These are phyloP conservation scores for Borealophlyctis nickersoniae DNA, from an alignment of 192 early-diverging fungal species.

Conservation along the genomic window DNA sequence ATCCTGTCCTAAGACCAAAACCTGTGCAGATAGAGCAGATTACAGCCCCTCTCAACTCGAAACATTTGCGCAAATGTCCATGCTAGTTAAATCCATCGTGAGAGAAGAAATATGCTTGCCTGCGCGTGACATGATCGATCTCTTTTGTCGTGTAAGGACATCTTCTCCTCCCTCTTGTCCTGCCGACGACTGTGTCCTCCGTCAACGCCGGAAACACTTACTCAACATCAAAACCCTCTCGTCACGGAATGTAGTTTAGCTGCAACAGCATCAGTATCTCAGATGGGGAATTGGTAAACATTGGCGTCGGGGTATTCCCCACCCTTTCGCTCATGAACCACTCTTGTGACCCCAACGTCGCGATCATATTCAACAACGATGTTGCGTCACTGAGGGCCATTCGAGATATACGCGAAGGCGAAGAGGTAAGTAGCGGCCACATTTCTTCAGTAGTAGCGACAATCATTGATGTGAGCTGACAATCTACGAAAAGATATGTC, in stretches of 20 bases:
- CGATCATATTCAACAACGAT: constrained; percentile 34
- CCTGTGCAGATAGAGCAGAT: constrained; percentile 19
- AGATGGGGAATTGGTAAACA: constrained; percentile 39
- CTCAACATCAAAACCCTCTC: not conserved
- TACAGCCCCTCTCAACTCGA: constrained; percentile 27
- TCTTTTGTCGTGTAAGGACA: constrained; percentile 36
- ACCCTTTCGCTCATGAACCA: constrained; percentile 42
- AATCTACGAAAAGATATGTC: too few relatives aligned
- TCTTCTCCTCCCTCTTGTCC: not conserved
- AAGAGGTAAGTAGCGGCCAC: too few relatives aligned
- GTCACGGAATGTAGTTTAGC: constrained; percentile 30
- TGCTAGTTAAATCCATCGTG: constrained; percentile 28
- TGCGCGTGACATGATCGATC: constrained; percentile 32
- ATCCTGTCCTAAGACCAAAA: not conserved
- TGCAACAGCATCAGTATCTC: constrained; percentile 42
- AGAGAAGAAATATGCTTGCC: constrained; percentile 8
- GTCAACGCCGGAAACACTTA: not conserved
- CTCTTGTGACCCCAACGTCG: constrained; percentile 40
- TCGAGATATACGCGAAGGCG: constrained; percentile 25
- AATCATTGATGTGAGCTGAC: too few relatives aligned
- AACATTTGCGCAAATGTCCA: constrained; percentile 43
- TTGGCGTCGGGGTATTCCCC: constrained; percentile 41
- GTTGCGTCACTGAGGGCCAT: constrained; percentile 31
- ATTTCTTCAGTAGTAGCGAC: too few relatives aligned
- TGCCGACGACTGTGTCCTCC: not conserved